A percentile compares a stretch with the other conserved stretches of the same genome.
These are phyloP conservation scores for Candida saitoana DNA, from an alignment of 805 yeast genomes.

Conservation along the genomic window DNA sequence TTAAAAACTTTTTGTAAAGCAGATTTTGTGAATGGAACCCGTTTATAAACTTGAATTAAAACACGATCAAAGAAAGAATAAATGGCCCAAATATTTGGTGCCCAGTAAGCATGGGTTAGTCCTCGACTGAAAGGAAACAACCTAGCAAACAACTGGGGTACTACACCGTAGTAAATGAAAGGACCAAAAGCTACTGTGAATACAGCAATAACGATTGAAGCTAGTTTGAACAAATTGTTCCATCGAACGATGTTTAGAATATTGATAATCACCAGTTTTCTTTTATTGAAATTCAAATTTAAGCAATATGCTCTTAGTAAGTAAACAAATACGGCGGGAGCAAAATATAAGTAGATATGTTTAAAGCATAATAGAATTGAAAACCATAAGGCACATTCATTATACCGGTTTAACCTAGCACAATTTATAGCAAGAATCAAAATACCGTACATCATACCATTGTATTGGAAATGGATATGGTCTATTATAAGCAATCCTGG, in stretches of 20 bases:
- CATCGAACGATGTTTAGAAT: constrained; percentile 44
- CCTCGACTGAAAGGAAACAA: constrained; percentile 94
- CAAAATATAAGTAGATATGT: constrained; percentile 87
- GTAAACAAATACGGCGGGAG: constrained; percentile 88
- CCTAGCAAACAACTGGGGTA: constrained; percentile 62
- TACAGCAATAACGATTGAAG: constrained; percentile 55
- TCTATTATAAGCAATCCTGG: constrained; percentile 91
- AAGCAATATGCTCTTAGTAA: constrained; percentile 72
- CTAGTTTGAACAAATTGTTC: constrained; percentile 59
- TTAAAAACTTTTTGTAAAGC: constrained; percentile 36
- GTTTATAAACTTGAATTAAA: constrained; percentile 44
- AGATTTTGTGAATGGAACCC: constrained; percentile 28
- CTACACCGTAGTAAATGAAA: constrained; percentile 55
- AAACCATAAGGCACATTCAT: constrained; percentile 66
- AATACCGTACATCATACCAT: constrained; percentile 88
- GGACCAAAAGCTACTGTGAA: constrained; percentile 76
- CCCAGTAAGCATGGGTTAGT: constrained; percentile 97
- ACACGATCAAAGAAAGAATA: constrained; percentile 80
- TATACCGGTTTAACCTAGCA: constrained; percentile 55
- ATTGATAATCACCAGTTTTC: constrained; percentile 19
- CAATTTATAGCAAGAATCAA: constrained; percentile 68
- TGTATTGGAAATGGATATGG: constrained; percentile 95
- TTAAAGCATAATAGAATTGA: constrained; percentile 82
- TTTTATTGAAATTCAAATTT: constrained; percentile 30
- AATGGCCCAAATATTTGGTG: constrained; percentile 95